Evolutionary conservation across 768 basidiomycete genomes (phyloP), one percentile per base, ranked within the genome.

Genomic region (Auriscalpium orientale): DNA sequence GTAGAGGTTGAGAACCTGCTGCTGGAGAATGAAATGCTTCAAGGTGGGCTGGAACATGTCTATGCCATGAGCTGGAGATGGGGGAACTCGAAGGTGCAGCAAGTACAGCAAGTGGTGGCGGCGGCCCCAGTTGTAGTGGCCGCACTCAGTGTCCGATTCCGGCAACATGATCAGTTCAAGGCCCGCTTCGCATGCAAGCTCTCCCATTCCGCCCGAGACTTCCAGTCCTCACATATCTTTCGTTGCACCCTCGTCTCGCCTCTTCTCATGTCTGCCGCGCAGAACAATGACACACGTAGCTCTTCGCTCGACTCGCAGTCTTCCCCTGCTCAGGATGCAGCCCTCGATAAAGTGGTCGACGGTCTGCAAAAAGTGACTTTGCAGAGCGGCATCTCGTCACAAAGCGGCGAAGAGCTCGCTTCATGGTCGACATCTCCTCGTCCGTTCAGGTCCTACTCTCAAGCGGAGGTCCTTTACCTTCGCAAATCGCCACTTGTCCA

Each of bases 401-500:
- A 65, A 69, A 59, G 56, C 49, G 43, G 57, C 62, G 55, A 43
- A 43, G 18, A 43, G 40, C 13, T 6, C 15, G 40, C 40, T 28
- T 28, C 28, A 4, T 43, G 6, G 40, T 18, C 62, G 56, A 53
- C 50, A 55, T 60, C 71, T 46, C 66, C 68, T 49, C 76, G 74
- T 58, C 78, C 78, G 54, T 77, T 85, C 62, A 73, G 79, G 61
- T 79, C 83, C 59, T 93, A 93, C 72, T 77, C 84, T 65, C 83
- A 88, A 49, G 65, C 75, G 49, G 83, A 91, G 58, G 71, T 91
- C 40, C 80, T 93, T 52, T 69, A 71, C 54, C 79, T 93, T 20
- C 78, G 81, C 60, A 80, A 79, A 59, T 92, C 91, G n/a, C 85
- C 88, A 21, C 72, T 92, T 43, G 86, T 93, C 22, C 75, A 79